Percentiles rank a stretch among this genome's conserved stretches.
Evolutionary conservation across 148 eudicot species (phyloP).

Genomic region (Limonium bicolor): DNA sequence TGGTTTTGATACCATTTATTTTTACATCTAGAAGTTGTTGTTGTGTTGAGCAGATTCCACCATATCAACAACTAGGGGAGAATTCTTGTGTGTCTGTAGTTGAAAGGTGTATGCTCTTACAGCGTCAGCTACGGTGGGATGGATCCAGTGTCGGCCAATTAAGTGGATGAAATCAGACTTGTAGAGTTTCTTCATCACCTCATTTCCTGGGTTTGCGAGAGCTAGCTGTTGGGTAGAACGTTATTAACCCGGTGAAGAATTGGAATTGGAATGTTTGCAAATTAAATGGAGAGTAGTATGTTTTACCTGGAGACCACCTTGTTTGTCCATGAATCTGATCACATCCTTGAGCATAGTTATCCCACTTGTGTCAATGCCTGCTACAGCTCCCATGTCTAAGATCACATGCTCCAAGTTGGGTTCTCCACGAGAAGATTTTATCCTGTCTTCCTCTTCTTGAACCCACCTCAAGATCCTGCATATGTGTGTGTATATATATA

Average conservation of each 20-base stretch:
- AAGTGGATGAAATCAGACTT: conserved; percentile 22
- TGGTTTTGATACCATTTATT: too few relatives aligned
- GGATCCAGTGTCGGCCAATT: conserved; percentile 28
- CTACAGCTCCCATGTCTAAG: conserved; percentile 51
- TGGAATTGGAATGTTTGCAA: too few relatives aligned
- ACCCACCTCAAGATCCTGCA: conserved; percentile 39
- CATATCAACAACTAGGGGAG: too few relatives aligned
- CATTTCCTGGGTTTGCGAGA: conserved; percentile 46
- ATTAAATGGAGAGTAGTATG: too few relatives aligned
- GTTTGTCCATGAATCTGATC: conserved; percentile 18
- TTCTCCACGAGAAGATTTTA: conserved; percentile 17
- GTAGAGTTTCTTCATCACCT: conserved; percentile 48
- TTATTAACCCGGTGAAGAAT: too few relatives aligned
- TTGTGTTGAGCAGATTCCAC: too few relatives aligned
- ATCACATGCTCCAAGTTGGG: conserved; percentile 28
- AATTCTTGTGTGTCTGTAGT: conserved; percentile 20
- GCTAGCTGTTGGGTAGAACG: conserved; percentile 26
- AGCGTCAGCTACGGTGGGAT: conserved; percentile 37
- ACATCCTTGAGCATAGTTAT: conserved; percentile 38
- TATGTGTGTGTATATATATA: too few relatives aligned
- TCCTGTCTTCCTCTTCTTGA: conserved; percentile 40
- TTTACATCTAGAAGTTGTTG: too few relatives aligned
- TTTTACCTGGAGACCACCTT: too few relatives aligned
- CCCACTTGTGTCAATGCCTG: conserved; percentile 56
- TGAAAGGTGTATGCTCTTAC: conserved; percentile 28